phyloP scores from a whole-genome alignment of 805 yeast genomes.

The Ogataea paraovalis region DNA sequence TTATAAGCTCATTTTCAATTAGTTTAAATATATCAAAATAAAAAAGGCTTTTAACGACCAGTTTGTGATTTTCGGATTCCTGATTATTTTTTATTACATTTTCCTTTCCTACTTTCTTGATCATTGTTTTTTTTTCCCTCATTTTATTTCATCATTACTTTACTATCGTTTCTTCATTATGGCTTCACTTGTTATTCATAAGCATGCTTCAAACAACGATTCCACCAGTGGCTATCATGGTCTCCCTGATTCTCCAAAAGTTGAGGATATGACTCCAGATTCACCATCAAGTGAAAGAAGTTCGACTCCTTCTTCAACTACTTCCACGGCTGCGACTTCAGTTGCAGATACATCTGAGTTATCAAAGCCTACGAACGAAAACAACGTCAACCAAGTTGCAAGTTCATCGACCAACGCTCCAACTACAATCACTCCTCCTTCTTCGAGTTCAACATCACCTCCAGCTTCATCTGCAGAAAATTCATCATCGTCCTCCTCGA shows the following conservation, averaged over 20 bases:
- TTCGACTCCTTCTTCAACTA: slow-evolving; percentile 42
- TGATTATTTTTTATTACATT: slow-evolving; percentile 4
- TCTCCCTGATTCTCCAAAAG: slow-evolving; percentile 8
- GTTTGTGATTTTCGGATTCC: slow-evolving; percentile 20
- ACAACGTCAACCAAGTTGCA: neutral
- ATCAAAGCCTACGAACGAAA: slow-evolving; percentile 3
- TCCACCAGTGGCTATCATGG: neutral
- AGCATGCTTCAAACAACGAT: neutral
- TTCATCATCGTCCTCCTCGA: slow-evolving; percentile 11
- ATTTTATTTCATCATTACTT: neutral
- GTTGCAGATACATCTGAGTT: slow-evolving; percentile 21
- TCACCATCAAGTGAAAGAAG: slow-evolving; percentile 33
- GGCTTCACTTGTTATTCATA: neutral
- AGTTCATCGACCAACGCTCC: slow-evolving; percentile 1
- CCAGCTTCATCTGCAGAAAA: slow-evolving; percentile 10
- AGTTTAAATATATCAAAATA: slow-evolving; percentile 1
- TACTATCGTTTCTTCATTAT: neutral
- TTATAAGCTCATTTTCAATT: neutral
- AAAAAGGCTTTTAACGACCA: slow-evolving; percentile 20
- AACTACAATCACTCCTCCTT: neutral
- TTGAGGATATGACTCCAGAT: slow-evolving; percentile 20
- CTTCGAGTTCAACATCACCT: neutral
- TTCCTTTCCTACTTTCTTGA: neutral
- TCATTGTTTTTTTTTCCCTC: neutral
- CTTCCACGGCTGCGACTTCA: slow-evolving; percentile 30